Evolutionary conservation across 2,329 filamentous ascomycete species (phyloP).

Genomic region (Pyrenophora graminea): DNA sequence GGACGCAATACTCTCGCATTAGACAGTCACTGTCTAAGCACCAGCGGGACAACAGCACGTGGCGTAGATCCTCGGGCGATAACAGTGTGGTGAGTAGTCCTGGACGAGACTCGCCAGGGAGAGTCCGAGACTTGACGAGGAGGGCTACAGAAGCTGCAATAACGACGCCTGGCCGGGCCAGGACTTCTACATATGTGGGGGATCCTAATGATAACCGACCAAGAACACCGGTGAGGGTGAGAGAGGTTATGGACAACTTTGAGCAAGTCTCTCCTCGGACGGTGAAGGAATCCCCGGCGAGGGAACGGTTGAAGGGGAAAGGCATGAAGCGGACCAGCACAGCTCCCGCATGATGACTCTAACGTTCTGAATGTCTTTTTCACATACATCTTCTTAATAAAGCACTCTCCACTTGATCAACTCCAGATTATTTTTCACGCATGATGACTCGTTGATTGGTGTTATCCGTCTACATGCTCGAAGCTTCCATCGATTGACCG

Average conservation of each 20-base stretch:
- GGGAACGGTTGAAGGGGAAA: conserved; percentile 14
- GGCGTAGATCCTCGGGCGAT: conserved; percentile 18
- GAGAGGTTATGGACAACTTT: conserved; percentile 5
- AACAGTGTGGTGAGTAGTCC: conserved; percentile 3
- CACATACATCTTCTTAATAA: conserved; percentile 13
- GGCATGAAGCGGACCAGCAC: conserved; percentile 15
- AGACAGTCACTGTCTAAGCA: conserved; percentile 28
- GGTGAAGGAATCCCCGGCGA: conserved; percentile 9
- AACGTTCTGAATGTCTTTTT: conserved; percentile 5
- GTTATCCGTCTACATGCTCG: too few species aligned
- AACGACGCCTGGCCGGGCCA: conserved; percentile 2
- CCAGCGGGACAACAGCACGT: conserved; percentile 28
- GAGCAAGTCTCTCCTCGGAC: conserved; percentile 9
- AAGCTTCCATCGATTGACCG: too few species aligned
- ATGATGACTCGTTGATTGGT: too few species aligned
- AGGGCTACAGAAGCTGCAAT: conserved; percentile 9
- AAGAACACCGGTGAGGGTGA: conserved; percentile 5
- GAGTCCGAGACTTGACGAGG: conserved; percentile 8
- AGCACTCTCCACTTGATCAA: conserved; percentile 12
- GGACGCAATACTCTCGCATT: conserved; percentile 27
- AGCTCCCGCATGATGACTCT: conserved; percentile 5
- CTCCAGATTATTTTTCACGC: too few species aligned
- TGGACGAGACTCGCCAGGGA: conserved; percentile 9
- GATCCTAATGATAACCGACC: neutral
- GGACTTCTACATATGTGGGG: conserved; percentile 4